A percentile compares a stretch with the other conserved stretches of the same genome.
Conservation (phyloP, 768 basidiomycete genomes). For the Crassisporium funariophilum region DNA sequence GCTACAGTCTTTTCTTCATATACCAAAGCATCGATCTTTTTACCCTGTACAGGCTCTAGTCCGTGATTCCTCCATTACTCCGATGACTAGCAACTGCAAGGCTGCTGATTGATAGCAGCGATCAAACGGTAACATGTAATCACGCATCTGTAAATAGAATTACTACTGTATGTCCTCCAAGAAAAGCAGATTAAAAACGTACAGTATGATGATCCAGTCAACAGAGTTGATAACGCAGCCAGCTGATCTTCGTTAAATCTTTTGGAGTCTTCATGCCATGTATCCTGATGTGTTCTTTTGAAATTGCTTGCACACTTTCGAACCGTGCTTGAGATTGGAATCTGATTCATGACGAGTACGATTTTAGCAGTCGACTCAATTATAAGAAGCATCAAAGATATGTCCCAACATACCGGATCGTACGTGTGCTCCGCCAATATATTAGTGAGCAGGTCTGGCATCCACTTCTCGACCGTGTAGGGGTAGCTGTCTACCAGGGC, state of each 20-base stretch:
- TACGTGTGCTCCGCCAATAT: conserved; percentile 83
- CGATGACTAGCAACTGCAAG: not conserved
- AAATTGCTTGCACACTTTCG: conserved; percentile 79
- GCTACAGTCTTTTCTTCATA: too few species aligned
- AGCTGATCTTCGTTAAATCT: conserved; percentile 87
- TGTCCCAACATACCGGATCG: conserved; percentile 61
- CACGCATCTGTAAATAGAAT: conserved; percentile 26
- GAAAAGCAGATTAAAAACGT: conserved; percentile 30
- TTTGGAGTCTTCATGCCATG: conserved; percentile 88
- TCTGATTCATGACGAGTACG: conserved; percentile 35
- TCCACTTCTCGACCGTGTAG: conserved; percentile 94
- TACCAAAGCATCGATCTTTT: conserved; percentile 10
- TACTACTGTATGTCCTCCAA: conserved; percentile 6
- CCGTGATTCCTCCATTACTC: conserved; percentile 3
- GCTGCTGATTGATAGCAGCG: too few species aligned
- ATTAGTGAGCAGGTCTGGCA: conserved; percentile 81
- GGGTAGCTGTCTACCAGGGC: conserved; percentile 94
- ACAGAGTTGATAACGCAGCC: conserved; percentile 75
- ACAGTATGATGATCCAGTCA: conserved; percentile 88
- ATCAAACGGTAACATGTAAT: not conserved
- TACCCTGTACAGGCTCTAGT: conserved; percentile 8
- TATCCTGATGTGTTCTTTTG: conserved; percentile 84
- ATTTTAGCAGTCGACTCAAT: too few species aligned
- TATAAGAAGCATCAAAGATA: not conserved
- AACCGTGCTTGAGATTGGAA: conserved; percentile 85